These are phyloP conservation scores for Auricularia cornea DNA, from an alignment of 768 basidiomycete species.

Conservation along the genomic window DNA sequence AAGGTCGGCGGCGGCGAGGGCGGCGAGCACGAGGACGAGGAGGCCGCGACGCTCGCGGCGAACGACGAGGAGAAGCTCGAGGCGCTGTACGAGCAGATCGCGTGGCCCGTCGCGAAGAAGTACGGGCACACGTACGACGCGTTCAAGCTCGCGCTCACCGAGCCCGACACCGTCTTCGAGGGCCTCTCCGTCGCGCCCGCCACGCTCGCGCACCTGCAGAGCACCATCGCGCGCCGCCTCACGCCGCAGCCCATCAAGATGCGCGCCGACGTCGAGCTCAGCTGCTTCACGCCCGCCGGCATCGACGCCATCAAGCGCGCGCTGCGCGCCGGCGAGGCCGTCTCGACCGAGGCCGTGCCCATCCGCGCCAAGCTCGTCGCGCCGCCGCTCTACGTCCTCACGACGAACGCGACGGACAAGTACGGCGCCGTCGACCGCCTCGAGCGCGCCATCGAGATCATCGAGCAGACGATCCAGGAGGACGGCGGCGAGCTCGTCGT, in stretches of 20 bases:
- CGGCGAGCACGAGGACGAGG: conserved; percentile 31
- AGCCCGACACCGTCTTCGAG: conserved; percentile 74
- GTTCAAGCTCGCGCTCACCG: conserved; percentile 89
- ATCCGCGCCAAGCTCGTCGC: conserved; percentile 97
- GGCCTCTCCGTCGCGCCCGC: conserved; percentile 50
- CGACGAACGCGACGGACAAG: conserved; percentile 97
- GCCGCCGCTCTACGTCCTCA: conserved; percentile 91
- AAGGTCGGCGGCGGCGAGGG: conserved; percentile 46
- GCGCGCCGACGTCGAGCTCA: conserved; percentile 94
- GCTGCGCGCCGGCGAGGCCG: conserved; percentile 70
- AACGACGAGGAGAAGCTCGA: conserved; percentile 79
- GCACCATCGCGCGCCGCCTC: conserved; percentile 86
- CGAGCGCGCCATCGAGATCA: conserved; percentile 87
- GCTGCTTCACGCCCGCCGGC: conserved; percentile 90
- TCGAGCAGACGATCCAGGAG: conserved; percentile 74
- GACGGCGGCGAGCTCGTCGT: conserved; percentile 81
- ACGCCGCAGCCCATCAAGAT: conserved; percentile 99
- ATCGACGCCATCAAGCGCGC: conserved; percentile 97
- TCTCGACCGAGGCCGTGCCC: conserved; percentile 82
- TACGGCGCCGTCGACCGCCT: conserved; percentile 86
- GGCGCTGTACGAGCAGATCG: conserved; percentile 80
- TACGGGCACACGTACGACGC: conserved; percentile 97
- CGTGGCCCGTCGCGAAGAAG: conserved; percentile 85
- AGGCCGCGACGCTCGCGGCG: conserved; percentile 27
- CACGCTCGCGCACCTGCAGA: conserved; percentile 54